Evolutionary conservation across 352 stramenopile species (phyloP), one percentile per base, ranked within the genome.

Genomic region (Stephanocyclus meneghinianus): DNA sequence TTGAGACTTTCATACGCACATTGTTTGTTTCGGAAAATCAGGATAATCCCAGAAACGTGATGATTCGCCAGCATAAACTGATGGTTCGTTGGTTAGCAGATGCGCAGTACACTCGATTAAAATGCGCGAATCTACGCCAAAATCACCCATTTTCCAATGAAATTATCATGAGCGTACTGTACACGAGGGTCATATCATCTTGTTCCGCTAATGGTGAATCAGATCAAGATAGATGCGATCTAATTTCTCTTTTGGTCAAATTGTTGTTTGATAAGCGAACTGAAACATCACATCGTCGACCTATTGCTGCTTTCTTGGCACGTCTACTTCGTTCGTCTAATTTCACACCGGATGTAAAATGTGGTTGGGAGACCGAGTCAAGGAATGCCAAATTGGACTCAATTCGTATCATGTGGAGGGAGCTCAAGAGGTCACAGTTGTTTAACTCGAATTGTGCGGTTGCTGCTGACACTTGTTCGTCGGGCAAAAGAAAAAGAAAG

Each of bases 101-200:
- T 26, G 35, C 30, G 16, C 40, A 53, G 21, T 32, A 26, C 35
- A n/a, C 30, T 68, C 3, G 13, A 42, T 44, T 21, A 37, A 21
- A 29, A 50, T 32, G 18, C 18, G 40, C 15, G 0, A 7, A 40
- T 51, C 18, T 47, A 26, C 57, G 26, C 35, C 13, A 21, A 26
- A 79, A 78, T 69, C 64, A 83, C 56, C 76, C 76, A 37, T 55
- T 83, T 30, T 70, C 70, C 26, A 76, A 79, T 47, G 76, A 83
- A 76, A 40, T 83, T 11, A 29, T 76, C 7, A 59, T 83, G 26
- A 29, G 62, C 26, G 59, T 75, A 48, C 18, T 83, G 21, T 30
- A 79, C 55, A 50, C 47, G 13, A 78, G 63, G 26, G 76, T 83
- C 50, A 18, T 73, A 7, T 62, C 62, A 62, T 79, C 70, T 2